A percentile compares a stretch with the other conserved stretches of the same genome.
Evolutionary conservation across 768 basidiomycete species (phyloP).

Genomic region (Lactarius evosmus): DNA sequence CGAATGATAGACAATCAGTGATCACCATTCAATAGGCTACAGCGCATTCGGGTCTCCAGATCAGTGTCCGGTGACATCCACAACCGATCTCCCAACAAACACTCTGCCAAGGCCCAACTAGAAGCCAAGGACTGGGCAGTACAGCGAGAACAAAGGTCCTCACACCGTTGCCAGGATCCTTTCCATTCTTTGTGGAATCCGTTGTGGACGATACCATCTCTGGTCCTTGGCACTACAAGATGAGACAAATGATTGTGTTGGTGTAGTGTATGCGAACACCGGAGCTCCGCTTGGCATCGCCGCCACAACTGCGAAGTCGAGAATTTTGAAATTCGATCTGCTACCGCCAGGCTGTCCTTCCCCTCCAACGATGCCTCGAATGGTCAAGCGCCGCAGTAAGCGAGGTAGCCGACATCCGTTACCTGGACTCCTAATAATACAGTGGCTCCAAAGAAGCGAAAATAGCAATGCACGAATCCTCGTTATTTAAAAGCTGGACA

Average conservation of each 20-base stretch:
- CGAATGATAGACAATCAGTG: not conserved
- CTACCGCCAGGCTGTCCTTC: too few species aligned
- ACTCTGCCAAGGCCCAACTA: not conserved
- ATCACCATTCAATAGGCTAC: not conserved
- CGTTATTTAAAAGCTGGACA: conserved; percentile 2
- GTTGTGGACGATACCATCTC: not conserved
- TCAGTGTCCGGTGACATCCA: not conserved
- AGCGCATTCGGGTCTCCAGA: not conserved
- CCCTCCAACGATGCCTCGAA: too few species aligned
- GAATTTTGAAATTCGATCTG: too few species aligned
- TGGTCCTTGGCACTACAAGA: not conserved
- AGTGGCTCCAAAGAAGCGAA: too few species aligned
- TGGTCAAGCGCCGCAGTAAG: too few species aligned
- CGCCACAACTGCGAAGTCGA: too few species aligned
- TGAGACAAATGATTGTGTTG: not conserved
- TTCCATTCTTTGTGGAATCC: not conserved
- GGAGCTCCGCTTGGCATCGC: not conserved
- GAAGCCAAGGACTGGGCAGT: not conserved
- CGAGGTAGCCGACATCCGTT: too few species aligned
- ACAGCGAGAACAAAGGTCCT: not conserved
- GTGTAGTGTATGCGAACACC: not conserved
- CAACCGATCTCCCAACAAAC: not conserved
- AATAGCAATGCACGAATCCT: not conserved
- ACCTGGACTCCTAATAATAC: too few species aligned
- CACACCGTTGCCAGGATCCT: not conserved